Conservation (phyloP, 1,139 yeast species). For the Keqinozyma sinolaborantium region DNA sequence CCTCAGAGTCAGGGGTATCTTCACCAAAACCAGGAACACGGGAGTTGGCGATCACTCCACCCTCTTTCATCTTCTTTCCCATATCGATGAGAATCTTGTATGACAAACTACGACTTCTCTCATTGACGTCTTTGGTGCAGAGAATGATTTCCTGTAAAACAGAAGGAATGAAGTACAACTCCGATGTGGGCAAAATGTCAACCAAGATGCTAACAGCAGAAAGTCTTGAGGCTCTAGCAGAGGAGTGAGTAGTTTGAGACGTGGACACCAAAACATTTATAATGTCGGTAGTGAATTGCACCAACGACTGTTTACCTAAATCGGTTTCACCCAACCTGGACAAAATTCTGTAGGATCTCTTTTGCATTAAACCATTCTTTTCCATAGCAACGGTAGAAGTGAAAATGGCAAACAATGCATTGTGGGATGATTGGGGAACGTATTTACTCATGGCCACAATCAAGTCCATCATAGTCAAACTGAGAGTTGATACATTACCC, state of each 20-base stretch:
- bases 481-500: constrained; percentile 45
- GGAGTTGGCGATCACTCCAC: constrained; percentile 65
- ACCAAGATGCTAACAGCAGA: constrained; percentile 61
- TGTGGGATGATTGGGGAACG: constrained; percentile 67
- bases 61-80: constrained; percentile 75
- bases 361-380: constrained; percentile 71
- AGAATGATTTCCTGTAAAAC: constrained; percentile 83
- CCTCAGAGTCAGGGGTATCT: constrained; percentile 58
- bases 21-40: constrained; percentile 68
- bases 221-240: constrained; percentile 82
- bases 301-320: constrained; percentile 53
- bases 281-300: constrained; percentile 52
- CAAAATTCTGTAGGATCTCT: constrained; percentile 83
- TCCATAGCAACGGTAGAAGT: constrained; percentile 56
- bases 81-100: constrained; percentile 72
- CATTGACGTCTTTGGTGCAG: constrained; percentile 91
- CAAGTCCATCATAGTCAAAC: constrained; percentile 88
- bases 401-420: constrained; percentile 76
- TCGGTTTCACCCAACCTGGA: constrained; percentile 68
- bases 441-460: constrained; percentile 83
- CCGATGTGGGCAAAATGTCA: constrained; percentile 56
- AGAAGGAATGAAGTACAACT: constrained; percentile 75
- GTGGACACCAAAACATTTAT: constrained; percentile 58
- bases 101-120: constrained; percentile 82
- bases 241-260: constrained; percentile 57